A percentile compares a stretch with the other conserved stretches of the same genome.
phyloP scores from a whole-genome alignment of 768 basidiomycete species.

The Clitopilus hobsonii region DNA sequence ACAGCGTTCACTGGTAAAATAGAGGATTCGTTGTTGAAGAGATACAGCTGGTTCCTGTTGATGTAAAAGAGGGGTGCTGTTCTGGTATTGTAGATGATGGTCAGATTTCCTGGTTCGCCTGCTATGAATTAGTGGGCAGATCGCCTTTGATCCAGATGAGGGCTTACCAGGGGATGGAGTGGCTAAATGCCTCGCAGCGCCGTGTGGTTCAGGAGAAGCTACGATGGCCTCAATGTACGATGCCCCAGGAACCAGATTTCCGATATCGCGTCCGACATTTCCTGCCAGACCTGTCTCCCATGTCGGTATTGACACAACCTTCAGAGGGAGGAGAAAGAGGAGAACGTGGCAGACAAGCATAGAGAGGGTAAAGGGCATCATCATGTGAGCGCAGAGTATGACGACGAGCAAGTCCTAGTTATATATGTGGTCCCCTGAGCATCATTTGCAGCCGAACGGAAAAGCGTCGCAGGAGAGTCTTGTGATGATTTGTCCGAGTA shows the following conservation, averaged over 20 bases:
- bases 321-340: slow-evolving; percentile 13
- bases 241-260: slow-evolving; percentile 36
- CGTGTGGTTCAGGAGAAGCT: slow-evolving; percentile 13
- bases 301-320: slow-evolving; percentile 32
- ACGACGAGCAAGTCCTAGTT: background rate
- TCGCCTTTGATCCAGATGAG: background rate
- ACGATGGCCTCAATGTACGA: slow-evolving; percentile 34
- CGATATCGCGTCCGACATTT: slow-evolving; percentile 28
- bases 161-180: slow-evolving; percentile 26
- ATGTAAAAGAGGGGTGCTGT: slow-evolving; percentile 51
- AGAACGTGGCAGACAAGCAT: slow-evolving; percentile 15
- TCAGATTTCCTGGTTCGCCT: slow-evolving; percentile 48
- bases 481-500: slow-evolving; percentile 12
- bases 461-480: slow-evolving; percentile 21
- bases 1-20: slow-evolving; percentile 51
- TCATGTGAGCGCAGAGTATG: background rate
- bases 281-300: slow-evolving; percentile 29
- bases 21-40: slow-evolving; percentile 50
- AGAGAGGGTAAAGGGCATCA: slow-evolving; percentile 1
- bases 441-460: slow-evolving; percentile 13
- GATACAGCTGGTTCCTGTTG: slow-evolving; percentile 44
- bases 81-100: slow-evolving; percentile 27
- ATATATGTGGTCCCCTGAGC: slow-evolving; percentile 1
- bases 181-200: slow-evolving; percentile 24
- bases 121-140: background rate